Conservation (phyloP, 768 basidiomycete genomes). For the Boletus bicolor region DNA sequence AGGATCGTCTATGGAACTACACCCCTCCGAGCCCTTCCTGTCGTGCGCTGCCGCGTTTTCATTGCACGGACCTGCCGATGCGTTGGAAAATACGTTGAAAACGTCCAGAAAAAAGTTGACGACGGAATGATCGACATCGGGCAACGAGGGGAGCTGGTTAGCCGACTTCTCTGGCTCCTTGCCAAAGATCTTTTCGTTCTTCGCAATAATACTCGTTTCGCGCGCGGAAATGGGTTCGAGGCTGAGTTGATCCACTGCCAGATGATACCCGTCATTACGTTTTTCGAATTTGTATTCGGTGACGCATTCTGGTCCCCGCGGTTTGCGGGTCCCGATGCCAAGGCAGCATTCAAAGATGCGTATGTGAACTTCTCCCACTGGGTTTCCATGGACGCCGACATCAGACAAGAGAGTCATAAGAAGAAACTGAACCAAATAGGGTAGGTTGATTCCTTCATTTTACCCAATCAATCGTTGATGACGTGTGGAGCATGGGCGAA, state of each 20-base stretch:
- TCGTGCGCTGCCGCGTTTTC: conserved; percentile 2
- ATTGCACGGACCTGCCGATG: not conserved
- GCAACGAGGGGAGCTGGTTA: not conserved
- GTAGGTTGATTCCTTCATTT: not conserved
- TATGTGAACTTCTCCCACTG: conserved; percentile 13
- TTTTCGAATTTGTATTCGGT: conserved; percentile 6
- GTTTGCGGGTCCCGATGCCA: not conserved
- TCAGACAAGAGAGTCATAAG: not conserved
- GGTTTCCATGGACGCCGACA: conserved; percentile 1
- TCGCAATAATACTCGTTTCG: too few species aligned
- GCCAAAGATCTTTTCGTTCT: too few species aligned
- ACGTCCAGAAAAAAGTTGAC: not conserved
- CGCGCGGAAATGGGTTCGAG: too few species aligned
- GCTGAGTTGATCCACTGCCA: too few species aligned
- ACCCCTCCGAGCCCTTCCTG: conserved; percentile 10
- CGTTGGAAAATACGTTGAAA: not conserved
- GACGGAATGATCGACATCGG: not conserved
- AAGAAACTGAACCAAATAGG: not conserved
- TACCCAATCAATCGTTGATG: not conserved
- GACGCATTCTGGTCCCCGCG: too few species aligned
- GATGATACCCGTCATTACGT: too few species aligned
- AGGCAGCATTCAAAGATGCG: not conserved
- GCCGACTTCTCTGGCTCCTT: not conserved
- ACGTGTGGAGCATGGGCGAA: too few species aligned
- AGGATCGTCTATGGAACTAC: not conserved